A percentile compares a stretch with the other conserved stretches of the same genome.
Evolutionary conservation across 2,329 filamentous ascomycete genomes (phyloP).

Genomic region (Epichloe gansuensis): DNA sequence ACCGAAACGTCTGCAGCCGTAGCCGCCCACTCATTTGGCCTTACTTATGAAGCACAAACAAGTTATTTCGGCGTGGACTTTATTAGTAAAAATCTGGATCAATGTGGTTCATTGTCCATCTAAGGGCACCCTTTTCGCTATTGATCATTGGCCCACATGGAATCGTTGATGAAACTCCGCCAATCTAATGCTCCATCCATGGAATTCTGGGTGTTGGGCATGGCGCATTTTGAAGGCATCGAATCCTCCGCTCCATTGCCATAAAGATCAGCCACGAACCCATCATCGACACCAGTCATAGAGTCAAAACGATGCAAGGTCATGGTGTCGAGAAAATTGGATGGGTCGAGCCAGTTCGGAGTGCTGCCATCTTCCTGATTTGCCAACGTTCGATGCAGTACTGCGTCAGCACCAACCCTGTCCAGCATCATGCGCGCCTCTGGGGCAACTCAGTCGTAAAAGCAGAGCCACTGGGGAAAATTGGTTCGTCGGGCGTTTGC

Average conservation of each 20-base stretch:
- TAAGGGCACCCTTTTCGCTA: neutral
- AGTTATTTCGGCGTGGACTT: neutral
- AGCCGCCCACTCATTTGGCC: neutral
- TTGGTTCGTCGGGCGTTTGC: constrained; percentile 7
- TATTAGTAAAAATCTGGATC: neutral
- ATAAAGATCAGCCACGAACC: neutral
- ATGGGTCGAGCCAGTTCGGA: neutral
- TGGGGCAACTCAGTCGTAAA: constrained; percentile 31
- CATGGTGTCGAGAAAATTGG: neutral
- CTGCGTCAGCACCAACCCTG: constrained; percentile 19
- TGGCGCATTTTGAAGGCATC: constrained; percentile 2
- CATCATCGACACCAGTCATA: constrained; percentile 4
- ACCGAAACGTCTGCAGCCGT: neutral
- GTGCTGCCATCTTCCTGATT: constrained; percentile 6
- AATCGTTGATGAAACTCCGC: constrained; percentile 21
- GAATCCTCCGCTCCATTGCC: neutral
- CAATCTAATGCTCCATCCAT: constrained; percentile 17
- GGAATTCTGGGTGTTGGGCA: neutral
- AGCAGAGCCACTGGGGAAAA: constrained; percentile 15
- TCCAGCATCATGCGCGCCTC: constrained; percentile 30
- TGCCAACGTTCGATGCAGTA: constrained; percentile 10
- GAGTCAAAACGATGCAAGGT: constrained; percentile 1
- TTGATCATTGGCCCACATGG: constrained; percentile 22
- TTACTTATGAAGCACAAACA: neutral
- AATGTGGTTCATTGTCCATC: neutral